Conservation (phyloP, 2,329 filamentous ascomycete genomes). For the Pleomassaria siparia region DNA sequence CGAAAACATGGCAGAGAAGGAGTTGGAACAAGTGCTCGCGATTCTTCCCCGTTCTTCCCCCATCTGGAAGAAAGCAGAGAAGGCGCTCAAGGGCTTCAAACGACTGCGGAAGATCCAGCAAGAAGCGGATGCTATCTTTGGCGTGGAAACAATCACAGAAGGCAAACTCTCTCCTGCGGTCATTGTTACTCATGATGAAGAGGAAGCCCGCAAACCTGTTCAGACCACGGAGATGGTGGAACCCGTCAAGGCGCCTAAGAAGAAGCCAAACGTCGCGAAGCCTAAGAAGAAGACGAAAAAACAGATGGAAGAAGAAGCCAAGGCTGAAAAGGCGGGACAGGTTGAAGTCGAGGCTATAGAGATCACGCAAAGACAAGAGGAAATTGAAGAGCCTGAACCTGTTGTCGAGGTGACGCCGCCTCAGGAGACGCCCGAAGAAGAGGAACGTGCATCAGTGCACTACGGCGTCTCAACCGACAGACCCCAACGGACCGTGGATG, state of each 20-base stretch:
- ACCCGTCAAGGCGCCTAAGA: conserved; percentile 27
- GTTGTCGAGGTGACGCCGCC: conserved; percentile 24
- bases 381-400: conserved; percentile 27
- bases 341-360: conserved; percentile 45
- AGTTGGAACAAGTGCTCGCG: conserved; percentile 58
- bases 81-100: conserved; percentile 56
- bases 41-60: conserved; percentile 58
- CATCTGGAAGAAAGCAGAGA: conserved; percentile 75
- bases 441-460: conserved; percentile 55
- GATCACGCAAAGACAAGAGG: conserved; percentile 52
- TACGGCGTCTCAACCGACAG: conserved; percentile 62
- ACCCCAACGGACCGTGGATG: conserved; percentile 65
- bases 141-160: conserved; percentile 49
- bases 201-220: conserved; percentile 43
- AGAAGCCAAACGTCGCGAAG: conserved; percentile 52
- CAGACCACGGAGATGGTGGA: conserved; percentile 40
- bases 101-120: conserved; percentile 77
- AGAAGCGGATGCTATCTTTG: conserved; percentile 73
- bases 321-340: conserved; percentile 40
- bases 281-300: conserved; percentile 80
- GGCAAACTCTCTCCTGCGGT: conserved; percentile 44
- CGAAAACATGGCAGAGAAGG: conserved; percentile 67
- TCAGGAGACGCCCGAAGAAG: conserved; percentile 34
- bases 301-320: conserved; percentile 59
- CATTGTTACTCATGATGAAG: conserved; percentile 47